These are phyloP conservation scores for Aspergillus ellipticus DNA, from an alignment of 495 filamentous ascomycete species.

Conservation along the genomic window DNA sequence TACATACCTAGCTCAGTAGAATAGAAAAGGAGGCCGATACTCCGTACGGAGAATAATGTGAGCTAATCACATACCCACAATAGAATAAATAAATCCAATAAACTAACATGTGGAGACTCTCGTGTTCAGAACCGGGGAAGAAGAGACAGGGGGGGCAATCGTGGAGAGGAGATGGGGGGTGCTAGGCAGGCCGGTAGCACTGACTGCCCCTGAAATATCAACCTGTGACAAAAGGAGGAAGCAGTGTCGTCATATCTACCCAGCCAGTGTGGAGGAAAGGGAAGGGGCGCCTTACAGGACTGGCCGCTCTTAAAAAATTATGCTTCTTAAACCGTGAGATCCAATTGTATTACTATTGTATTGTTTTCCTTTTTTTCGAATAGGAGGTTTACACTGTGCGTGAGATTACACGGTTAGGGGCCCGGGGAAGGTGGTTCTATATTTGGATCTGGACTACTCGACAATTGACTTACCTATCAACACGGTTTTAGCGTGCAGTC, in stretches of 20 bases:
- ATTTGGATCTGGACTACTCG: constrained; percentile 1
- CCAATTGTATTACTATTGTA: no score
- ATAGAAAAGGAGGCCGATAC: no score
- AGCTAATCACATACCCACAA: neutral
- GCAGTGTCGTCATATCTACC: neutral
- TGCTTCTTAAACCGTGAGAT: no score
- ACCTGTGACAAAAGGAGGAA: neutral
- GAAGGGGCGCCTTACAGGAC: neutral
- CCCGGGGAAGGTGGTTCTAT: neutral
- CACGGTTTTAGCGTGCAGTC: no score
- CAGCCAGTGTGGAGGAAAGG: neutral
- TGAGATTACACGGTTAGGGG: neutral
- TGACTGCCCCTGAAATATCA: neutral
- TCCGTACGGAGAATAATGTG: no score
- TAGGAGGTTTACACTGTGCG: neutral
- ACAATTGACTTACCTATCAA: neutral
- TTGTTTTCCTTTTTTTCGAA: neutral
- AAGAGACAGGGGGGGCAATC: neutral
- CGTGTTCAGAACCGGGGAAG: neutral
- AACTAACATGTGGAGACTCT: neutral
- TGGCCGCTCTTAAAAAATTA: no score
- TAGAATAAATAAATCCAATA: neutral
- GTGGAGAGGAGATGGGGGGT: neutral
- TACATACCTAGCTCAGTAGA: neutral
- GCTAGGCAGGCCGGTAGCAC: neutral